Evolutionary conservation across 345 rosid species (phyloP), one percentile per base, ranked within the genome.

Genomic region (Cardamine resedifolia): DNA sequence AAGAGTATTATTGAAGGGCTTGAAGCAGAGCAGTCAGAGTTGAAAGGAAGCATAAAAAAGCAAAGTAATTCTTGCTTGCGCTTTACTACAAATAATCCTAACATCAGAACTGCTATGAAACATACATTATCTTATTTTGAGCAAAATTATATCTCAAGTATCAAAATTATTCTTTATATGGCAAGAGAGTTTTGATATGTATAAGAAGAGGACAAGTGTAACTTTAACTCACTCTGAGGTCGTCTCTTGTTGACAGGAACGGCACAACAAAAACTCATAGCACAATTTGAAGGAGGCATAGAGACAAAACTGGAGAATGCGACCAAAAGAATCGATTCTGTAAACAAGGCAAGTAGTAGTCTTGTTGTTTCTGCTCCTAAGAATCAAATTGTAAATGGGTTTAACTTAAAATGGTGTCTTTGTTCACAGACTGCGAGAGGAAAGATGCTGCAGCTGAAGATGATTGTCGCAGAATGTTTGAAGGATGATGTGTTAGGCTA

Each of bases 361-460:
- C 30, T 65, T 44, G 16, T 53, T n/a, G n/a, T n/a, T n/a, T 61
- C 48, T 66, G 21, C 49, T 61, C 50, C 9, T 44, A 44, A 52
- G 69, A 65, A 48, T 36, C 65, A 64, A 33, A 27, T 52, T n/a
- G 16, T 19, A 19, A 57, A 49, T 47, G 11, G 34, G 20, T n/a
- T 23, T 49, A 21, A 38, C 27, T 44, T 8, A 58, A 52, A 44
- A 12, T 50, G 44, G 16, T 53, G 65, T 71, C 39, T 21, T 75
- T 66, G 27, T 64, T 30, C 69, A 85, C 89, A 90, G 97, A 77
- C 75, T 71, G 96, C 92, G 2, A 86, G 78, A 79, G 84, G 77
- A 74, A 87, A 86, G 82, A 80, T 89, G 92, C 63, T 78, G 50
- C 92, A 86, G 69, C 63, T 90, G 82, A 84, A 85, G 82, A 82